These are phyloP conservation scores for Colletotrichum salicis DNA, from an alignment of 2,329 filamentous ascomycete genomes.

Conservation along the genomic window DNA sequence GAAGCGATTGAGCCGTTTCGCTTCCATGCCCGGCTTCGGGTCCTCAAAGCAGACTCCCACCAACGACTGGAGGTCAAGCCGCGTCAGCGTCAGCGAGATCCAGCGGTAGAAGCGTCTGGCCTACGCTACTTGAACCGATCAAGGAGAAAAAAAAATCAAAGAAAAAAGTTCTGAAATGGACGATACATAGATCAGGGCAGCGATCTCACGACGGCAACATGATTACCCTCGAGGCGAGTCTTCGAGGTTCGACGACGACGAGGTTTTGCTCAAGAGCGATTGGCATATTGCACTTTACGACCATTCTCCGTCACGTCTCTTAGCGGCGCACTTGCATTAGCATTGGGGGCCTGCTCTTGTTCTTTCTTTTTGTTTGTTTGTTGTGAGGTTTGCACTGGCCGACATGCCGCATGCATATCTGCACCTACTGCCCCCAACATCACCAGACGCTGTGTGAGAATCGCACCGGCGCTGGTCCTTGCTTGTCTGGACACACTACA, in stretches of 20 bases:
- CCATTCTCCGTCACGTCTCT: constrained; percentile 20
- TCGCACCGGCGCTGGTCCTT: constrained; percentile 5
- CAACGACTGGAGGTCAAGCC: constrained; percentile 55
- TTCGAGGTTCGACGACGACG: constrained; percentile 32
- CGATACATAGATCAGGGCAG: constrained; percentile 15
- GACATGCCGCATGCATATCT: constrained; percentile 2
- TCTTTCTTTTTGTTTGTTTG: neutral
- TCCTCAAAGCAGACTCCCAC: constrained; percentile 49
- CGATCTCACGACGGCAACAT: constrained; percentile 31
- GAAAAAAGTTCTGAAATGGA: neutral
- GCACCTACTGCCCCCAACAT: neutral
- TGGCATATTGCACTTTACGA: constrained; percentile 32
- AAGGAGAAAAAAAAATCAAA: neutral
- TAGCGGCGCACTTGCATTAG: constrained; percentile 28
- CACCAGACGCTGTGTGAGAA: constrained; percentile 7
- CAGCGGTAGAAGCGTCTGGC: constrained; percentile 18
- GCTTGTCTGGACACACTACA: constrained; percentile 28
- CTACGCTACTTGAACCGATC: neutral
- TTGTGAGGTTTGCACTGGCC: constrained; percentile 1
- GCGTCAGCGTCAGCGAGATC: constrained; percentile 38
- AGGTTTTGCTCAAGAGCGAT: constrained; percentile 24
- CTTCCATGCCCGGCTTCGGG: constrained; percentile 66
- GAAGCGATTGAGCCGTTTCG: constrained; percentile 65
- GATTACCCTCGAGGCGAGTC: constrained; percentile 26
- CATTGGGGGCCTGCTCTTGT: constrained; percentile 18